A percentile compares a stretch with the other conserved stretches of the same genome.
Conservation (phyloP, 768 basidiomycete species). For the Heimioporus sp. region DNA sequence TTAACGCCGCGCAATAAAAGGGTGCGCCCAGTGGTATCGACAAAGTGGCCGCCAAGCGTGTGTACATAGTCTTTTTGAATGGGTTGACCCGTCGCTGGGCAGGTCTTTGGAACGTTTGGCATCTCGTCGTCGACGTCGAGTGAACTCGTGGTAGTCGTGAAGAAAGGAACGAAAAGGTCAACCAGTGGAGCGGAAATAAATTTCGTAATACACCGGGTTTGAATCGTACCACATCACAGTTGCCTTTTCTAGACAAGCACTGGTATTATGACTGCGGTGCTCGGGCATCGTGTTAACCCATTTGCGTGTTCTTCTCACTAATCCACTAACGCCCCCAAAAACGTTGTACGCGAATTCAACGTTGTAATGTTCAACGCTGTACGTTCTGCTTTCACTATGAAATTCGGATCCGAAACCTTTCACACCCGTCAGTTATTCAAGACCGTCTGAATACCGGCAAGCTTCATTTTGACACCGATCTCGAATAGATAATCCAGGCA, state of each 20-base stretch:
- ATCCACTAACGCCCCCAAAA: background rate
- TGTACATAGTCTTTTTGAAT: slow-evolving; percentile 45
- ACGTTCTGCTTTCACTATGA: no score
- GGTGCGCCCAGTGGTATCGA: slow-evolving; percentile 72
- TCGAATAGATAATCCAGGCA: slow-evolving; percentile 92
- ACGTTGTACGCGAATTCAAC: background rate
- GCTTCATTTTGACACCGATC: slow-evolving; percentile 79
- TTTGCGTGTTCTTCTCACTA: no score
- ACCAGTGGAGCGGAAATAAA: background rate
- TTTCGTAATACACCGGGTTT: no score
- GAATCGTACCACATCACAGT: slow-evolving; percentile 20
- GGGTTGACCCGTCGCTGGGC: slow-evolving; percentile 16
- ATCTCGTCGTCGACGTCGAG: slow-evolving; percentile 10
- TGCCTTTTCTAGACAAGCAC: slow-evolving; percentile 8
- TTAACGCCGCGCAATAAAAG: slow-evolving; percentile 93
- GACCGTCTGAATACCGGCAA: slow-evolving; percentile 56
- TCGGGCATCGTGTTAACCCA: background rate
- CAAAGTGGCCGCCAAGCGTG: slow-evolving; percentile 66
- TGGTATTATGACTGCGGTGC: background rate
- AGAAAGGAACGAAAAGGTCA: background rate
- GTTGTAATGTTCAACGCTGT: background rate
- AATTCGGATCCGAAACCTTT: no score
- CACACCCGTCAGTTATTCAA: slow-evolving; percentile 17
- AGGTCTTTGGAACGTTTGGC: slow-evolving; percentile 20
- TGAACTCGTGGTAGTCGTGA: background rate